Evolutionary conservation across 805 yeast genomes (phyloP).

Genomic region (Myxozyma kluyveri): DNA sequence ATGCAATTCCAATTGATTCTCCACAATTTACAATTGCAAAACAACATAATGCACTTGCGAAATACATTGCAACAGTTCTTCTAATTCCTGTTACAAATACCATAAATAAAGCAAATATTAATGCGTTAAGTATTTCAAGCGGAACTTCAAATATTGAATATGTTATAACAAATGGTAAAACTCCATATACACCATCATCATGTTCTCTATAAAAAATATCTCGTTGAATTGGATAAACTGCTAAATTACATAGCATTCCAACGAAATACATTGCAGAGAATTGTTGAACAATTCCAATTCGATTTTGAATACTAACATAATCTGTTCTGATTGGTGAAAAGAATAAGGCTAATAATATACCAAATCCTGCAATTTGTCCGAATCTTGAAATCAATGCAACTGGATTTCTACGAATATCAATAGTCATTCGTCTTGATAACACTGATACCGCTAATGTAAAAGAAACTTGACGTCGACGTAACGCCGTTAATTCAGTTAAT

Average conservation of each 20-base stretch:
- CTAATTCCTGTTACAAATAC: constrained; percentile 75
- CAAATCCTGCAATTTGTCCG: constrained; percentile 62
- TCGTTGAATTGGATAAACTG: constrained; percentile 71
- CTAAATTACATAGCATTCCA: constrained; percentile 75
- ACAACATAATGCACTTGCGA: constrained; percentile 56
- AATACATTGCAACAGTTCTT: constrained; percentile 62
- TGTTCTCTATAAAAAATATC: constrained; percentile 76
- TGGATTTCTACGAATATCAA: constrained; percentile 49
- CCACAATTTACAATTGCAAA: constrained; percentile 66
- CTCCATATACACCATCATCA: constrained; percentile 67
- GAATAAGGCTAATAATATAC: constrained; percentile 62
- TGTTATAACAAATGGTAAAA: constrained; percentile 57
- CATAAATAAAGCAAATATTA: constrained; percentile 58
- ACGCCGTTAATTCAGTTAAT: constrained; percentile 33
- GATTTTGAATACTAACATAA: constrained; percentile 53
- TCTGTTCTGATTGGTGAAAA: constrained; percentile 57
- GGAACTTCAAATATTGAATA: constrained; percentile 67
- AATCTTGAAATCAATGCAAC: constrained; percentile 65
- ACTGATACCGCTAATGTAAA: constrained; percentile 41
- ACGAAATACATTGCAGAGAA: constrained; percentile 68
- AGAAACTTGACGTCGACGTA: constrained; percentile 37
- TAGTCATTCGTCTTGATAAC: constrained; percentile 41
- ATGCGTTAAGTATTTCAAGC: constrained; percentile 57
- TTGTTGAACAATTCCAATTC: constrained; percentile 76
- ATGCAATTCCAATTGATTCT: constrained; percentile 78